Base-by-base conservation (phyloP, 2,329 filamentous ascomycete species). In the Talaromyces sp. region DNA sequence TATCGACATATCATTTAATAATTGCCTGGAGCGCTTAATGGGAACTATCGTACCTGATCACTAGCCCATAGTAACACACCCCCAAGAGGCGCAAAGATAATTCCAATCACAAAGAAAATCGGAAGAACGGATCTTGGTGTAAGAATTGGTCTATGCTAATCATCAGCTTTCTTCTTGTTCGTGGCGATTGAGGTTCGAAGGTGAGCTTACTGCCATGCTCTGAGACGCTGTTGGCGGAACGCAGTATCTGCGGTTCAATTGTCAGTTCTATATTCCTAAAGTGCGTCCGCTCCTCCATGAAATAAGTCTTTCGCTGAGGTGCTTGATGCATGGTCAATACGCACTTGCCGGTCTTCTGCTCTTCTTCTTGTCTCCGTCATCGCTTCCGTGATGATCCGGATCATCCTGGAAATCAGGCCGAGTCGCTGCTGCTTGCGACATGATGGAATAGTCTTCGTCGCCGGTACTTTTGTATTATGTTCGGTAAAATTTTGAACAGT, bases 161-260 rank as follows among this genome's bases (percentile, higher is more conserved):
- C 19, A 45, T 62, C 22, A 63, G 56, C 27, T 22, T 39, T 59
- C 22, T 33, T 27, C 7, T 59, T n/a, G 22, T 17, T n/a, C 19
- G 27, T n/a, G 22, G 27, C 17, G 27, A 41, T 37, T 39, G 56
- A 45, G 27, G 15, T 15, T 45, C 25, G 2, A 5, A 39, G 52
- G 13, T 13, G 10, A 59, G 56, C 92, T 80, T 84, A 96, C 90
- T 99, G 95, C 95, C 95, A 99, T 82, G 95, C 95, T 82, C 98
- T 97, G 79, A 99, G 82, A 76, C 95, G 89, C 80, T 99, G 95
- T 78, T 99, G 95, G 73, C 95, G 87, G 77, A 98, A 99, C 11
- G 95, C 95, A 66, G 94, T 98, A 82, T 98, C 92, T 96, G 74
- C 64, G 61, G 41, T 56, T 27, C 39, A 39, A 45, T 11, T 39